Base-by-base conservation (phyloP, 768 basidiomycete species). In the Saitozyma podzolica region DNA sequence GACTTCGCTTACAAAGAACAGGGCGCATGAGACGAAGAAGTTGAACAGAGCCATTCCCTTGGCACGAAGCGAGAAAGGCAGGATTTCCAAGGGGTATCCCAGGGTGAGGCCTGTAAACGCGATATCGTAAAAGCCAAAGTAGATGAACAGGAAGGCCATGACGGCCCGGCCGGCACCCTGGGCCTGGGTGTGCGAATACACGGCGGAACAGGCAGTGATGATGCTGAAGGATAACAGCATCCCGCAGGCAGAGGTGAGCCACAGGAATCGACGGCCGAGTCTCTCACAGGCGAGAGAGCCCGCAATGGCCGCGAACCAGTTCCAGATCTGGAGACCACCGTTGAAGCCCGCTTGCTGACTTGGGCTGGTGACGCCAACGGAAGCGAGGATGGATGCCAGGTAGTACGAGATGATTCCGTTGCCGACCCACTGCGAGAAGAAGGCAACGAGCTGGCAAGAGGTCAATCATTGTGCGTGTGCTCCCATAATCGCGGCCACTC, bases 91-190 rank as follows among this genome's bases (percentile, higher is more conserved):
- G 6, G 57, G 49, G 82, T 93, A 92, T 0, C 88, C 85, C 59
- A 92, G 87, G 68, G 91, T 87, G 66, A 92, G 86, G 13, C 91
- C 90, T 3, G 88, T 86, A 82, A 89, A 90, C 9, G 91, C 91
- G 49, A 91, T 72, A 67, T 90, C 89, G 74, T 91, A 92, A 55
- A 84, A 82, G 9, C 86, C 86, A 73, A 89, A 58, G 57, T 50
- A 58, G 57, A 58, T 7, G 40, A 58, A 58, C 20, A 58, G 19
- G 48, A 58, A 50, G 20, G 29, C 57, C 13, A 58, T 19, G 9
- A 51, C 49, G 7, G 40, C 57, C 17, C 57, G 39, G 51, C 45
- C 45, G 13, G 45, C 45, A 2, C 13, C 11, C 3, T 11, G 11
- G 45, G 11, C n/a, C 6, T 47, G 13, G 45, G 56, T 17, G 14